These are phyloP conservation scores for Blastosporella zonata DNA, from an alignment of 1,284 basidiomycete species.

Conservation along the genomic window DNA sequence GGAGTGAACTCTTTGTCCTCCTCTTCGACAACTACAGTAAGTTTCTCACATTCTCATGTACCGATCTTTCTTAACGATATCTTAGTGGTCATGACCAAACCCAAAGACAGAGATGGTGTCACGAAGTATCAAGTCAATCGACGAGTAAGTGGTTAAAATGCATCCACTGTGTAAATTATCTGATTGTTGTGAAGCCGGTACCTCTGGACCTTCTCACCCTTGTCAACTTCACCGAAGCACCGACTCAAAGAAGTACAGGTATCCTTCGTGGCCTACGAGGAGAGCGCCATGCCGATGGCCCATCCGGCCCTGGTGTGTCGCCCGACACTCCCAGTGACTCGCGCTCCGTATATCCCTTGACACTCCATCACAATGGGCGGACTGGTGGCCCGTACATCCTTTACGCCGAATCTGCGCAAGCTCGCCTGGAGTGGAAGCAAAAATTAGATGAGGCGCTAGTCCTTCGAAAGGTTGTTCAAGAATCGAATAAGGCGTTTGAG, in stretches of 20 bases:
- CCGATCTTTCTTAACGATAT: background rate
- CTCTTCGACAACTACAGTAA: constrained; percentile 92
- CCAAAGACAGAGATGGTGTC: constrained; percentile 70
- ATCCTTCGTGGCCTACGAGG: constrained; percentile 57
- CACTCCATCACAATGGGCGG: constrained; percentile 82
- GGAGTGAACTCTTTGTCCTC: constrained; percentile 85
- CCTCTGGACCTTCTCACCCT: constrained; percentile 84
- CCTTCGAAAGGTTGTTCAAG: constrained; percentile 82
- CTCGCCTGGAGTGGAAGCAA: constrained; percentile 83
- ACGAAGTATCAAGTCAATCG: constrained; percentile 80
- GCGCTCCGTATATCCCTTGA: constrained; percentile 78
- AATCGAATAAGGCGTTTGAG: constrained; percentile 91
- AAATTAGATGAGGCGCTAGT: constrained; percentile 88
- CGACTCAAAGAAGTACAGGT: constrained; percentile 65
- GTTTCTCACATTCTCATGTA: constrained; percentile 26
- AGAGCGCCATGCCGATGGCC: constrained; percentile 31
- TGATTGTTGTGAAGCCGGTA: constrained; percentile 61
- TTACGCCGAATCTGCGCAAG: constrained; percentile 78
- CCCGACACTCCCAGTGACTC: constrained; percentile 60
- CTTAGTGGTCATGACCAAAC: constrained; percentile 85
- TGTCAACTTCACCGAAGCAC: constrained; percentile 75
- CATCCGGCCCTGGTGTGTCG: constrained; percentile 34
- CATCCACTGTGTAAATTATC: background rate
- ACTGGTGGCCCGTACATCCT: constrained; percentile 81
- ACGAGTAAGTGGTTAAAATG: constrained; percentile 48